Conservation (phyloP, 139 green algal species). For the Chlorella sorokiniana region DNA sequence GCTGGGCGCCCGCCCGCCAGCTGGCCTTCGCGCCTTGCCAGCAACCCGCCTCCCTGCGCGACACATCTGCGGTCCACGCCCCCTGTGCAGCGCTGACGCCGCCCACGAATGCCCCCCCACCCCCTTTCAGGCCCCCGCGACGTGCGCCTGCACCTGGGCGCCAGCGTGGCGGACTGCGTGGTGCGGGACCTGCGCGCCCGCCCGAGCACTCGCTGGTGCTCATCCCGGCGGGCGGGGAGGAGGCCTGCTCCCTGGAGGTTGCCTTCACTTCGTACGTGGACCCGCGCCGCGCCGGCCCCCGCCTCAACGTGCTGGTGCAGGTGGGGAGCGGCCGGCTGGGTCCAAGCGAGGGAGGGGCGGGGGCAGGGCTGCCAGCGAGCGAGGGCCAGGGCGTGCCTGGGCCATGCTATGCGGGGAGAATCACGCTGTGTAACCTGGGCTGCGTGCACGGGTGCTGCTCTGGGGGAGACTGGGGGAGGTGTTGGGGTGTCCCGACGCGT, state of each 20-base stretch:
- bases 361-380: not conserved
- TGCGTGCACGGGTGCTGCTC: too few relatives aligned
- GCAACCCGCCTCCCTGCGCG: too few relatives aligned
- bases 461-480: too few relatives aligned
- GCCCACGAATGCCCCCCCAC: not conserved
- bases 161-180: slow-evolving; percentile 39
- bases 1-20: too few relatives aligned
- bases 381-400: not conserved
- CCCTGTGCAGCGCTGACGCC: not conserved
- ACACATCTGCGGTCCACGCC: too few relatives aligned
- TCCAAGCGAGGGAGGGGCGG: not conserved
- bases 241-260: slow-evolving; percentile 35
- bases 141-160: slow-evolving; percentile 37
- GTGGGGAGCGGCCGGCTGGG: not conserved
- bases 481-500: too few relatives aligned
- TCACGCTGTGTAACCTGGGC: too few relatives aligned
- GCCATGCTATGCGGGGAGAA: not conserved
- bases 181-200: slow-evolving; percentile 49
- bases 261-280: slow-evolving; percentile 41
- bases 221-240: slow-evolving; percentile 33
- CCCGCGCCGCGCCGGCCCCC: not conserved
- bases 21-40: too few relatives aligned
- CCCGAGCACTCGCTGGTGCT: slow-evolving; percentile 49
- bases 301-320: slow-evolving; percentile 47
- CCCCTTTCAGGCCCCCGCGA: slow-evolving; percentile 29